Percentiles rank a stretch among this genome's conserved stretches.
phyloP scores from a whole-genome alignment of 2,329 filamentous ascomycete genomes.

The Aschersonia sp. region DNA sequence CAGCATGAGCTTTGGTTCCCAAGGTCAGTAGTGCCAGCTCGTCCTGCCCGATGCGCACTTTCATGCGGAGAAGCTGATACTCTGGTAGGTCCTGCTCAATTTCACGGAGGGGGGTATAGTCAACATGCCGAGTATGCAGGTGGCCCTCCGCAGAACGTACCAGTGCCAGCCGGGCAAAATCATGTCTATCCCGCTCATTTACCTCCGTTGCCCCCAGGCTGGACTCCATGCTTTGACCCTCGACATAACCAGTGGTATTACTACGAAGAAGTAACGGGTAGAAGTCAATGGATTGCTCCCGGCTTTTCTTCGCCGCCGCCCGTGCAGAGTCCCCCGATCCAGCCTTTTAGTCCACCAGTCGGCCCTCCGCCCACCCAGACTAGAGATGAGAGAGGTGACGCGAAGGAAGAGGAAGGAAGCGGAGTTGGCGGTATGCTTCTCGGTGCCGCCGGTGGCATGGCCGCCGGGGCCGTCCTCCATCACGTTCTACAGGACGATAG shows the following conservation, averaged over 20 bases:
- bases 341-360: background rate
- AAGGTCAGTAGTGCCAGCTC: background rate
- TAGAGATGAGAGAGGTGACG: conserved; percentile 1
- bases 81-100: background rate
- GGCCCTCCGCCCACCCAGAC: conserved; percentile 2
- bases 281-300: conserved; percentile 51
- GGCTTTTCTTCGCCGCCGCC: conserved; percentile 13
- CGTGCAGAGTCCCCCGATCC: conserved; percentile 7
- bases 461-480: conserved; percentile 40
- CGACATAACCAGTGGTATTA: conserved; percentile 50
- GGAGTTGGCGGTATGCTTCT: conserved; percentile 40
- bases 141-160: background rate
- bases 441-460: conserved; percentile 44
- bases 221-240: conserved; percentile 49
- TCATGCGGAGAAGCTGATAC: background rate
- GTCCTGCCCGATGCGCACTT: background rate
- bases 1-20: conserved; percentile 2
- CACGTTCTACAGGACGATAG: conserved; percentile 18
- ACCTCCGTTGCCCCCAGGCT: conserved; percentile 44
- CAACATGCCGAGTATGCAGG: conserved; percentile 11
- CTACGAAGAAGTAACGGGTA: conserved; percentile 44
- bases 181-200: conserved; percentile 21
- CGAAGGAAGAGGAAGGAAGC: conserved; percentile 21
- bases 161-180: conserved; percentile 9
- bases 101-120: conserved; percentile 7